A percentile compares a stretch with the other conserved stretches of the same genome.
phyloP scores from a whole-genome alignment of 192 early-diverging fungal genomes.

The Coemansia sp. region DNA sequence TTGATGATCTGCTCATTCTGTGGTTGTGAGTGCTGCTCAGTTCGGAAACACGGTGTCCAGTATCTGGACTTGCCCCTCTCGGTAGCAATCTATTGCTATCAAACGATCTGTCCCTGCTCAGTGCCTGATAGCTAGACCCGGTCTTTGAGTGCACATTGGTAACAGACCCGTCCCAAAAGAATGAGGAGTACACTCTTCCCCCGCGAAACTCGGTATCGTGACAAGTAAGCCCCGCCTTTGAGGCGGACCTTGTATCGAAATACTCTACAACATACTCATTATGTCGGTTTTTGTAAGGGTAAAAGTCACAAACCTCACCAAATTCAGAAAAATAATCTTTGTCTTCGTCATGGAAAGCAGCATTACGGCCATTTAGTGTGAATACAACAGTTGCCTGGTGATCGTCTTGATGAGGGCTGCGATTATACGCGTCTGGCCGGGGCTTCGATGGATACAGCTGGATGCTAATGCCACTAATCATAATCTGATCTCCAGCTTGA shows the following conservation, averaged over 20 bases:
- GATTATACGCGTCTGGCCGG: conserved; percentile 19
- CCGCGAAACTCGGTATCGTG: conserved; percentile 8
- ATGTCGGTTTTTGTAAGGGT: conserved; percentile 8
- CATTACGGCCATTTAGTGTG: conserved; percentile 12
- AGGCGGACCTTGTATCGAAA: conserved; percentile 29
- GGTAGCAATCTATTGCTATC: background rate
- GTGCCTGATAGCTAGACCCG: background rate
- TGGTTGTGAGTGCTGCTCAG: background rate
- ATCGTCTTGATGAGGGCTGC: conserved; percentile 13
- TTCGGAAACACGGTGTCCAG: background rate
- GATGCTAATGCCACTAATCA: conserved; percentile 1
- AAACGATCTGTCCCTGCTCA: background rate
- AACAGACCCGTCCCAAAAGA: conserved; percentile 34
- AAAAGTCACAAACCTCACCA: conserved; percentile 25
- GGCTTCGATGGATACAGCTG: conserved; percentile 15
- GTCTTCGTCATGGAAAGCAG: conserved; percentile 15
- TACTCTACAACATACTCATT: conserved; percentile 42
- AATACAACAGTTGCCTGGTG: conserved; percentile 32
- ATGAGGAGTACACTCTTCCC: conserved; percentile 26
- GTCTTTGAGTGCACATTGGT: background rate
- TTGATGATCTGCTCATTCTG: background rate
- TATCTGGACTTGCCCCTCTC: background rate
- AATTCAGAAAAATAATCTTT: conserved; percentile 17
- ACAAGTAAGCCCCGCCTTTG: conserved; percentile 12
- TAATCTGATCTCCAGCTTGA: conserved; percentile 6